phyloP scores from a whole-genome alignment of 169 alveolate genomes.

The Plasmodium gaboni region DNA sequence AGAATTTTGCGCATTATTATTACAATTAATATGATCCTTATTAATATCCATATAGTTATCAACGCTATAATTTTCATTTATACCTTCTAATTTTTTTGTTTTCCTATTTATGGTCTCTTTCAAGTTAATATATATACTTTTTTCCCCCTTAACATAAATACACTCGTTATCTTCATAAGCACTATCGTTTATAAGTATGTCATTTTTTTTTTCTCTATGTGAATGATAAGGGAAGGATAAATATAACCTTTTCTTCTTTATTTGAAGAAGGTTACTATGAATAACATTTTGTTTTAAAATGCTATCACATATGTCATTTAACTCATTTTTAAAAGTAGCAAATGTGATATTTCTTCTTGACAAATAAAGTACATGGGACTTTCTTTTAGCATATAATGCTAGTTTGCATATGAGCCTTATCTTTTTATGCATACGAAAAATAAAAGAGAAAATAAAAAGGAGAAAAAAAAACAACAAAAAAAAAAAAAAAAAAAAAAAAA shows the following conservation, averaged over 20 bases:
- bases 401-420: slow-evolving; percentile 26
- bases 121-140: slow-evolving; percentile 7
- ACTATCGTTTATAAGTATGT: slow-evolving; percentile 9
- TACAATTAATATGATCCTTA: neutral
- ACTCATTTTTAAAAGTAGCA: slow-evolving; percentile 34
- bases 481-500: no score
- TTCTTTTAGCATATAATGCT: slow-evolving; percentile 34
- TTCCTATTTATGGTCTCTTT: neutral
- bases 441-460: no score
- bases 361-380: slow-evolving; percentile 1
- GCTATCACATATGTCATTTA: no score
- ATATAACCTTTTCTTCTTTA: neutral
- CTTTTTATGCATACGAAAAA: no score
- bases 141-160: slow-evolving; percentile 31
- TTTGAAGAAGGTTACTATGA: no score
- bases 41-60: neutral
- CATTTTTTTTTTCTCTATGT: neutral
- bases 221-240: no score
- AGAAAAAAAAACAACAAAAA: no score
- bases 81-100: neutral
- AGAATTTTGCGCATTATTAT: neutral
- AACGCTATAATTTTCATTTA: neutral
- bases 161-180: slow-evolving; percentile 66
- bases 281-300: no score
- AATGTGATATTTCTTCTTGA: slow-evolving; percentile 23